Percentiles rank a stretch among this genome's conserved stretches.
Evolutionary conservation across 805 yeast species (phyloP).

Genomic region (Vanderwaltozyma polyspora): DNA sequence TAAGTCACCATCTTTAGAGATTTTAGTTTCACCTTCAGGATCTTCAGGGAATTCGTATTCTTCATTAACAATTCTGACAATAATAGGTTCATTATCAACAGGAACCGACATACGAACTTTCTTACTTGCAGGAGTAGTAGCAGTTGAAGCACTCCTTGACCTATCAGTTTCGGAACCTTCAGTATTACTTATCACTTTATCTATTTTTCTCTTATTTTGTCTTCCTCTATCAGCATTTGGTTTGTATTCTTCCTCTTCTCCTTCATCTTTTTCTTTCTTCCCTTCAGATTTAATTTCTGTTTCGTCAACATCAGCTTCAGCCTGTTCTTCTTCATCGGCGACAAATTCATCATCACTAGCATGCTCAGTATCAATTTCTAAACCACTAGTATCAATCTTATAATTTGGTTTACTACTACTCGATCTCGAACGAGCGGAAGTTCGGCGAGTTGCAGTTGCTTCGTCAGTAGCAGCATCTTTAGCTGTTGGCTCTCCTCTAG

Average conservation of each 20-base stretch:
- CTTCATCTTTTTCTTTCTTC: conserved; percentile 20
- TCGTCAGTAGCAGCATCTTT: neutral
- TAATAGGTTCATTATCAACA: neutral
- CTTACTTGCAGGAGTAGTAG: conserved; percentile 12
- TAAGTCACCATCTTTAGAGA: conserved; percentile 55
- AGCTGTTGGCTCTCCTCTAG: neutral
- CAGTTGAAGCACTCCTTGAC: neutral
- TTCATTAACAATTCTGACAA: conserved; percentile 46
- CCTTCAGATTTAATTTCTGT: conserved; percentile 18
- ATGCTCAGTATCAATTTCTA: conserved; percentile 8
- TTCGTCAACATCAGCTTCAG: conserved; percentile 13
- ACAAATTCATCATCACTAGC: conserved; percentile 7
- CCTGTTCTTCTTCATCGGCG: conserved; percentile 12
- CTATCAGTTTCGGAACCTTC: neutral
- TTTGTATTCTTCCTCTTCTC: conserved; percentile 7
- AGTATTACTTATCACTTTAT: neutral
- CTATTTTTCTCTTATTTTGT: conserved; percentile 1
- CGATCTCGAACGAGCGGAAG: conserved; percentile 13
- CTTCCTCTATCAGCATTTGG: neutral
- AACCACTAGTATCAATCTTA: conserved; percentile 22
- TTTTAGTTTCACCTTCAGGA: conserved; percentile 64
- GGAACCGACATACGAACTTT: conserved; percentile 22
- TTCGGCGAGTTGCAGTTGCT: conserved; percentile 2
- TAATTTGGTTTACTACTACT: conserved; percentile 16
- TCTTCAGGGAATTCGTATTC: conserved; percentile 73